phyloP scores from a whole-genome alignment of 306 rosid genomes.

The Prunus salicina region DNA sequence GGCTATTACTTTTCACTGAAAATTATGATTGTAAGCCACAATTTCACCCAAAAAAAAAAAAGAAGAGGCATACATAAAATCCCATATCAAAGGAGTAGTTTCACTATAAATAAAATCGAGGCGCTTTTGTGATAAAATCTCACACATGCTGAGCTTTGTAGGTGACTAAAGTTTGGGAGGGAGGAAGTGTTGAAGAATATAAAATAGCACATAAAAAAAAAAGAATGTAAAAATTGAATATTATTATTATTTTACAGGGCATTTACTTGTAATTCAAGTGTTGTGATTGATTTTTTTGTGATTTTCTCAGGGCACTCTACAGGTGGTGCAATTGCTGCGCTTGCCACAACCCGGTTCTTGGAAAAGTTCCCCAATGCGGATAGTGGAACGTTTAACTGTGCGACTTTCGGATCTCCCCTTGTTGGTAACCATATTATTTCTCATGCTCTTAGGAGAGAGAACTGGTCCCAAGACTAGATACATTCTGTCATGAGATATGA shows the following conservation, averaged over 20 bases:
- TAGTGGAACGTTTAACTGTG: constrained; percentile 24
- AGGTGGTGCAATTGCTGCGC: constrained; percentile 61
- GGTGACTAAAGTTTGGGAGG: no score
- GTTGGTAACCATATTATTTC: constrained; percentile 63
- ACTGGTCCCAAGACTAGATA: constrained; percentile 53
- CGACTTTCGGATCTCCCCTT: constrained; percentile 81
- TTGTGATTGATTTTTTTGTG: not conserved
- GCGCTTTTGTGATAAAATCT: no score
- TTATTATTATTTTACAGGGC: not conserved
- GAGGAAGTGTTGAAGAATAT: no score
- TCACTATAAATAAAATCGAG: no score
- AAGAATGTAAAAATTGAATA: no score
- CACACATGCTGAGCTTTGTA: no score
- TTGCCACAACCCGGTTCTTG: constrained; percentile 62
- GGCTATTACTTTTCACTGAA: no score
- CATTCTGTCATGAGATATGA: constrained; percentile 64
- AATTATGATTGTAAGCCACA: no score
- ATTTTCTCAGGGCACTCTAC: constrained; percentile 53
- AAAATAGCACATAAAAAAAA: no score
- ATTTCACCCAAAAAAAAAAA: no score
- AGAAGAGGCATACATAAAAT: no score
- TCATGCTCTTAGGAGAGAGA: constrained; percentile 73
- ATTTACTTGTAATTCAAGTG: not conserved
- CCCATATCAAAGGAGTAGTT: no score
- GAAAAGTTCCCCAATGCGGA: constrained; percentile 26